These are phyloP conservation scores for Aristolochia contorta DNA, from an alignment of 164 flowering plant genomes.

Conservation along the genomic window DNA sequence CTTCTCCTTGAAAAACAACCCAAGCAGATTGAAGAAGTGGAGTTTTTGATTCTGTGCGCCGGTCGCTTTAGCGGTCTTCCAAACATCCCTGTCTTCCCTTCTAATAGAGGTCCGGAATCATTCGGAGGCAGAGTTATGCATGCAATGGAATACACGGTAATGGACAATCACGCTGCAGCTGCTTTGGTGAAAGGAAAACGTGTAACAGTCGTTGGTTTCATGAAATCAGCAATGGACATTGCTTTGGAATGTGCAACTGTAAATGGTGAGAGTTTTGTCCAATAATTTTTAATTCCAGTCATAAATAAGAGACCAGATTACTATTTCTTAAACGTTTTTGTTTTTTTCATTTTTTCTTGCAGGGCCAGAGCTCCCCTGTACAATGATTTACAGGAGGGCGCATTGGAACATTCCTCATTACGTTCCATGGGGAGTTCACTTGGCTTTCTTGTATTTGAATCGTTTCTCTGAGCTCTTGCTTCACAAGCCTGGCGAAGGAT, in stretches of 20 bases:
- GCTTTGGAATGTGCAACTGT: conserved; percentile 29
- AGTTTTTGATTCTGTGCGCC: conserved; percentile 40
- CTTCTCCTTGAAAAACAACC: not conserved
- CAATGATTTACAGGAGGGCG: conserved; percentile 31
- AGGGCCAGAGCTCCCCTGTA: conserved; percentile 57
- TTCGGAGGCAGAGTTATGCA: conserved; percentile 46
- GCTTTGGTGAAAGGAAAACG: conserved; percentile 25
- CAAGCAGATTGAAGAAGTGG: conserved; percentile 23
- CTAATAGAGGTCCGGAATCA: conserved; percentile 33
- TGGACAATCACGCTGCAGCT: conserved; percentile 30
- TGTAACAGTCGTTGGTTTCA: conserved; percentile 38
- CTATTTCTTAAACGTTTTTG: no score
- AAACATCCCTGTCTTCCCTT: conserved; percentile 39
- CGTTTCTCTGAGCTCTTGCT: conserved; percentile 54
- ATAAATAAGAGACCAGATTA: no score
- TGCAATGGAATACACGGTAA: conserved; percentile 52
- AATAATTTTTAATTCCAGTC: no score
- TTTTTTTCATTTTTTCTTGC: conserved; percentile 13
- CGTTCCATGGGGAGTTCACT: conserved; percentile 41
- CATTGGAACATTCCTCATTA: conserved; percentile 50
- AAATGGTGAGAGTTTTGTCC: conserved; percentile 24
- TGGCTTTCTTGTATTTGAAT: conserved; percentile 26
- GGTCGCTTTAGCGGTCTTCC: conserved; percentile 47
- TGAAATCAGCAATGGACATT: conserved; percentile 49
- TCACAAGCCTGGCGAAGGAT: conserved; percentile 66